phyloP scores from a whole-genome alignment of 2,329 filamentous ascomycete species.

The Paraphaeosphaeria sporulosa region DNA sequence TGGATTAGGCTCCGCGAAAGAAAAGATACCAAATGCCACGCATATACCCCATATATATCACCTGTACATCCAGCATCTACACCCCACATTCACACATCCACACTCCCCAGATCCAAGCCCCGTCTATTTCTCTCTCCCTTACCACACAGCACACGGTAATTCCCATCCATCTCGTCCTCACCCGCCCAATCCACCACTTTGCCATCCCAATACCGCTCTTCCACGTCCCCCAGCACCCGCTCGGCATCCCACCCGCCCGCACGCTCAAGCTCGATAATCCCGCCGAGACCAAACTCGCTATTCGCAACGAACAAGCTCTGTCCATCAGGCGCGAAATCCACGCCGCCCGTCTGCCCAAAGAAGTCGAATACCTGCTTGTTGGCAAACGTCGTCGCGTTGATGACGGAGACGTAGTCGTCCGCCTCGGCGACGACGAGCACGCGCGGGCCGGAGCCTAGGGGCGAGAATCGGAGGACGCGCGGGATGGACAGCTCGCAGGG shows the following conservation, averaged over 20 bases:
- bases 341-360: slow-evolving; percentile 77
- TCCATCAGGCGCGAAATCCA: slow-evolving; percentile 72
- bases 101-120: slow-evolving; percentile 32
- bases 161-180: slow-evolving; percentile 28
- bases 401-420: slow-evolving; percentile 75
- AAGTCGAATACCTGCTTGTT: slow-evolving; percentile 75
- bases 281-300: slow-evolving; percentile 70
- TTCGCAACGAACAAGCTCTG: slow-evolving; percentile 73
- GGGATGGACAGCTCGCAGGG: slow-evolving; percentile 73
- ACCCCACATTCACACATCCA: slow-evolving; percentile 38
- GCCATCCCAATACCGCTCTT: slow-evolving; percentile 17
- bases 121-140: slow-evolving; percentile 29
- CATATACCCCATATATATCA: neutral
- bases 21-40: slow-evolving; percentile 9
- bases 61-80: slow-evolving; percentile 34
- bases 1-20: too few species aligned
- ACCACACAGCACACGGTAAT: slow-evolving; percentile 21
- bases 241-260: slow-evolving; percentile 19
- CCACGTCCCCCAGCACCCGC: slow-evolving; percentile 11
- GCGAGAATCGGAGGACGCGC: slow-evolving; percentile 75
- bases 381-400: slow-evolving; percentile 70
- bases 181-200: slow-evolving; percentile 32
- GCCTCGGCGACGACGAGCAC: slow-evolving; percentile 78
- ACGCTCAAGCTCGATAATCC: slow-evolving; percentile 69
- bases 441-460: slow-evolving; percentile 70